Conservation (phyloP, 768 basidiomycete species). For the Pleurotus giganteus region DNA sequence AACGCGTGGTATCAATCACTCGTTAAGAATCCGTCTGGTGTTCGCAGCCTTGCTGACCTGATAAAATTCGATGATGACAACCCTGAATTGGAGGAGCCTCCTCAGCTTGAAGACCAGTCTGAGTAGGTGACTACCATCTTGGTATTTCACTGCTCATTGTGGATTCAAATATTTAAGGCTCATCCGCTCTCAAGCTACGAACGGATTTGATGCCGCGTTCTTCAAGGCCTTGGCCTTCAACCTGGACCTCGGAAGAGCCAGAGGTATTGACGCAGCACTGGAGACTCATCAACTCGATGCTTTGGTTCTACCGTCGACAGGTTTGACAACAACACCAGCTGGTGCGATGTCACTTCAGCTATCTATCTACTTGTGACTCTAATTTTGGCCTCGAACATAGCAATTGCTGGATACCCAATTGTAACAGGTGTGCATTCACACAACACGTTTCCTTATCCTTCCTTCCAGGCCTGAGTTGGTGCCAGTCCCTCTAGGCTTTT, state of each 20-base stretch:
- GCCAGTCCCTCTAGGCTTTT: slow-evolving; percentile 59
- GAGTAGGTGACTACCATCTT: slow-evolving; percentile 21
- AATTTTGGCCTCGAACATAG: slow-evolving; percentile 26
- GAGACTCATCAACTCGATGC: slow-evolving; percentile 48
- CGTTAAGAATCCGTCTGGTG: slow-evolving; percentile 52
- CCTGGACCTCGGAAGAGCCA: slow-evolving; percentile 44
- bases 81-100: slow-evolving; percentile 45
- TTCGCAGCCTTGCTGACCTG: slow-evolving; percentile 53
- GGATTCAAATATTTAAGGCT: slow-evolving; percentile 36
- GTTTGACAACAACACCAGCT: slow-evolving; percentile 36
- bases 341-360: slow-evolving; percentile 20
- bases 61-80: slow-evolving; percentile 57
- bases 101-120: slow-evolving; percentile 35
- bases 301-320: slow-evolving; percentile 45
- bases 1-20: slow-evolving; percentile 21
- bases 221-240: slow-evolving; percentile 43
- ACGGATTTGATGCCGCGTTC: slow-evolving; percentile 40
- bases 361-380: background rate
- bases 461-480: slow-evolving; percentile 10
- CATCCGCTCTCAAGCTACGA: slow-evolving; percentile 36
- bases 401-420: slow-evolving; percentile 62
- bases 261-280: slow-evolving; percentile 54
- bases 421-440: slow-evolving; percentile 16
- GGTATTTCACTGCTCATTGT: slow-evolving; percentile 32
- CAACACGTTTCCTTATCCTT: slow-evolving; percentile 30